Evolutionary conservation across 2,329 filamentous ascomycete species (phyloP), one percentile per base, ranked within the genome.

Genomic region (Neobulgaria alba): DNA sequence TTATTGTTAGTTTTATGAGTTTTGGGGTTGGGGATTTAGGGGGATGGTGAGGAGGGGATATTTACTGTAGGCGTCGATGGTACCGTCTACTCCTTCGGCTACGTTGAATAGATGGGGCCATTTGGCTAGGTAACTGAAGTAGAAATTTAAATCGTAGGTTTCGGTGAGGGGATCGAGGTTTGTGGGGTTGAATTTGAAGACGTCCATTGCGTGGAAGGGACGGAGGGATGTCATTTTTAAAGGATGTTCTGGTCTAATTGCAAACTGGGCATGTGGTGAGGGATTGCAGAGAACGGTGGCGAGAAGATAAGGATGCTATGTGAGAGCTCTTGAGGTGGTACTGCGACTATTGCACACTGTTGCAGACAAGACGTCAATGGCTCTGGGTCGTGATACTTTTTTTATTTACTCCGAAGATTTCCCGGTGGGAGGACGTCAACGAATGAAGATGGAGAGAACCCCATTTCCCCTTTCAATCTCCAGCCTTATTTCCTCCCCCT

Each of bases 101-200:
- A 94, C 85, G 59, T 87, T 87, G 67, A 95, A 96, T 32, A 96
- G 75, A 18, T 88, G 82, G 1, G 92, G 92, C 92, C 92, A 98
- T 71, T 85, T 87, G 39, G 88, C 87, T 50, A 95, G 79, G 65
- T 98, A 98, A 57, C 93, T 85, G 45, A 95, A 77, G 67, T 98
- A 98, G 69, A 96, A 98, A 48, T 79, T 77, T 50, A 95, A 75
- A 62, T 94, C 88, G 68, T 96, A 98, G 42, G 93, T 96, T 67
- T 98, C 92, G n/a, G 92, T 96, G 47, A 95, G 73, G 30, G 86
- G 86, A 60, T 98, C 92, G 47, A 98, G 80, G 61, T 98, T 98
- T 65, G 89, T 95, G 51, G 88, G 81, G 53, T 93, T 94, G 64
- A 96, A 82, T 52, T 81, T 82, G 65, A 95, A 79, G 47, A 96